Evolutionary conservation across 2,329 filamentous ascomycete species (phyloP).

Genomic region (Niveomyces coronatus): DNA sequence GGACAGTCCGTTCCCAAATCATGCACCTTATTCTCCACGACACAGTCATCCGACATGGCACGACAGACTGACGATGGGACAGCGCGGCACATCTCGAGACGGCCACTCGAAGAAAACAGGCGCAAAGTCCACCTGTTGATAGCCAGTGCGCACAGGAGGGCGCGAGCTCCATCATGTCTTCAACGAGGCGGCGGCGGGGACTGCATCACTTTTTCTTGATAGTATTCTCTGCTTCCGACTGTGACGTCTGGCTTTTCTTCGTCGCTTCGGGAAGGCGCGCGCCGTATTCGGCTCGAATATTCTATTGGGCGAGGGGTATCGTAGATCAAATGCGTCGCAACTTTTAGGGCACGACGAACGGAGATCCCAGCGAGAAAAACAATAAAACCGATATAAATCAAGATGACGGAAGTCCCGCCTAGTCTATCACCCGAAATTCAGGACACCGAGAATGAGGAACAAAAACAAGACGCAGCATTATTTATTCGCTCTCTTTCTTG

Average conservation of each 20-base stretch:
- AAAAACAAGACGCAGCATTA: constrained; percentile 16
- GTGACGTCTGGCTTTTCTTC: too few relatives aligned
- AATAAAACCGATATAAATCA: constrained; percentile 14
- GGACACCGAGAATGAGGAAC: constrained; percentile 24
- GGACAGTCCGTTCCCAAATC: too few relatives aligned
- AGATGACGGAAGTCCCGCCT: constrained; percentile 27
- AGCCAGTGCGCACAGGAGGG: too few relatives aligned
- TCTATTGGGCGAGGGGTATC: constrained; percentile 41
- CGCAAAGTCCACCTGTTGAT: too few relatives aligned
- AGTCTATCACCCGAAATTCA: constrained; percentile 44
- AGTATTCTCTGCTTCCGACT: too few relatives aligned
- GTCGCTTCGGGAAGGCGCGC: constrained; percentile 24
- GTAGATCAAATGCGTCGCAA: constrained; percentile 35
- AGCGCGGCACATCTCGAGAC: too few relatives aligned
- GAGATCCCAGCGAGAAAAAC: constrained; percentile 38
- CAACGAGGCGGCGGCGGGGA: too few relatives aligned
- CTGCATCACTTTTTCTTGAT: too few relatives aligned
- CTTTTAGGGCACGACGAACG: constrained; percentile 37
- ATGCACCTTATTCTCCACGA: constrained; percentile 3
- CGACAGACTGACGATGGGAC: constrained; percentile 6
- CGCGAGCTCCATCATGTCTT: too few relatives aligned
- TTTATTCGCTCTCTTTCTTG: constrained; percentile 41
- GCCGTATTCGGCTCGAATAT: constrained; percentile 17
- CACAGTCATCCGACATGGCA: constrained; percentile 5
- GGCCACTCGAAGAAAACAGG: too few relatives aligned